phyloP scores from a whole-genome alignment of 352 stramenopile species.

The Pythium phragmitis region DNA sequence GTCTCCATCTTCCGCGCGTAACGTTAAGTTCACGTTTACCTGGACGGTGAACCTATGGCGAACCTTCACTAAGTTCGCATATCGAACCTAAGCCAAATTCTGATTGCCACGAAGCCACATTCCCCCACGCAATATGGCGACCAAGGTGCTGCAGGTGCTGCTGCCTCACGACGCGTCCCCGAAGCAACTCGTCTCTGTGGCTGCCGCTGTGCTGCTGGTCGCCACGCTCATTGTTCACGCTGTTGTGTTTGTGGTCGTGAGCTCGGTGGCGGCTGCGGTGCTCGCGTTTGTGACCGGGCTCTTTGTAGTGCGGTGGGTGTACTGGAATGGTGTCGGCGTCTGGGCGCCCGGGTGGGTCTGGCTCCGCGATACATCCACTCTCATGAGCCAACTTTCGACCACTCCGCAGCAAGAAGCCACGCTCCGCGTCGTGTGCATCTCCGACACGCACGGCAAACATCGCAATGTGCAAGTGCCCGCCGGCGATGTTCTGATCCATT shows the following conservation, averaged over 20 bases:
- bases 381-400: conserved; percentile 34
- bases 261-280: conserved; percentile 18
- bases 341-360: conserved; percentile 45
- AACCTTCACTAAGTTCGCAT: conserved; percentile 4
- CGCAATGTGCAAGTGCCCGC: conserved; percentile 57
- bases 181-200: conserved; percentile 28
- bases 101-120: not conserved
- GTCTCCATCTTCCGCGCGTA: not conserved
- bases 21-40: too few relatives aligned
- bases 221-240: conserved; percentile 21
- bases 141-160: conserved; percentile 13
- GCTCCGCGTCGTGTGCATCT: conserved; percentile 78
- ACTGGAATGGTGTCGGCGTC: conserved; percentile 65
- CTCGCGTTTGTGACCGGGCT: conserved; percentile 26
- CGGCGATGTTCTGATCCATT: conserved; percentile 88
- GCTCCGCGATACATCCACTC: conserved; percentile 37
- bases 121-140: conserved; percentile 1
- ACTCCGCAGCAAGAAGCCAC: conserved; percentile 49
- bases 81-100: not conserved
- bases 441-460: conserved; percentile 79
- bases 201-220: conserved; percentile 7
- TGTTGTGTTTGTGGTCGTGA: conserved; percentile 32
- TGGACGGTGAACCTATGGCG: not conserved
- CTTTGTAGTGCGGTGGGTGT: conserved; percentile 44
- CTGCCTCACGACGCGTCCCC: conserved; percentile 48